phyloP scores from a whole-genome alignment of 495 filamentous ascomycete genomes.

The Aspergillus olivimuriae region DNA sequence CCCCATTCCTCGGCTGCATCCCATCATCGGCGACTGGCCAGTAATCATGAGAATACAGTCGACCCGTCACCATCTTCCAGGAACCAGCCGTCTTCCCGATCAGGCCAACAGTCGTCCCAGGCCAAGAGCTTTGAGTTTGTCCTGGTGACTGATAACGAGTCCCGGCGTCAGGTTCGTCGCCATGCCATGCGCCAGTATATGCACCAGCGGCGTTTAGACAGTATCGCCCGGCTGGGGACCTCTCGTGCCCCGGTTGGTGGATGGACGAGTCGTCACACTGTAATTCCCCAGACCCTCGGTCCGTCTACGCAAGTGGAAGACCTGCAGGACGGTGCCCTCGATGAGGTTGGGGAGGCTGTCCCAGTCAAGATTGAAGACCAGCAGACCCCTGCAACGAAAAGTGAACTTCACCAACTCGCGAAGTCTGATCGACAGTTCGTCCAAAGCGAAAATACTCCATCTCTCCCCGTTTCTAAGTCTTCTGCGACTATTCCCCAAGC shows the following conservation, averaged over 20 bases:
- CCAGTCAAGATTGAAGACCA: slow-evolving; percentile 7
- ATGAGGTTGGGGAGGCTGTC: slow-evolving; percentile 1
- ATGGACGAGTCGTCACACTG: slow-evolving; percentile 14
- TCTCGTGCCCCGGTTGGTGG: slow-evolving; percentile 17
- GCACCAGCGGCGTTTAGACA: slow-evolving; percentile 24
- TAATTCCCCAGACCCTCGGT: slow-evolving; percentile 1
- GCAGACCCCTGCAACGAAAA: slow-evolving; percentile 1
- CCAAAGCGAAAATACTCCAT: slow-evolving; percentile 5
- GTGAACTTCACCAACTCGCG: slow-evolving; percentile 2
- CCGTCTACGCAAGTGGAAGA: too few relatives aligned
- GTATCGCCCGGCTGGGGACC: slow-evolving; percentile 21
- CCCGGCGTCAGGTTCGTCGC: slow-evolving; percentile 24
- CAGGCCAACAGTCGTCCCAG: slow-evolving; percentile 10
- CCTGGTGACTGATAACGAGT: slow-evolving; percentile 24
- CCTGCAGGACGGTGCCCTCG: neutral
- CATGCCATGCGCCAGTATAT: slow-evolving; percentile 30
- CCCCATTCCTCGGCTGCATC: slow-evolving; percentile 1
- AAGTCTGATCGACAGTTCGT: too few relatives aligned
- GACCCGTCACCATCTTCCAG: slow-evolving; percentile 4
- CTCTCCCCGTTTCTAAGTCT: too few relatives aligned
- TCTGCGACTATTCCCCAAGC: slow-evolving; percentile 8
- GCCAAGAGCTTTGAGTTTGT: slow-evolving; percentile 25
- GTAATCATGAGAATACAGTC: slow-evolving; percentile 8
- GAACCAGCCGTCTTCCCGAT: slow-evolving; percentile 6
- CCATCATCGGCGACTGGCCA: slow-evolving; percentile 2